Percentiles rank a stretch among this genome's conserved stretches.
These are phyloP conservation scores for Gracilaria domingensis DNA, from an alignment of 23 red algal species.

Conservation along the genomic window DNA sequence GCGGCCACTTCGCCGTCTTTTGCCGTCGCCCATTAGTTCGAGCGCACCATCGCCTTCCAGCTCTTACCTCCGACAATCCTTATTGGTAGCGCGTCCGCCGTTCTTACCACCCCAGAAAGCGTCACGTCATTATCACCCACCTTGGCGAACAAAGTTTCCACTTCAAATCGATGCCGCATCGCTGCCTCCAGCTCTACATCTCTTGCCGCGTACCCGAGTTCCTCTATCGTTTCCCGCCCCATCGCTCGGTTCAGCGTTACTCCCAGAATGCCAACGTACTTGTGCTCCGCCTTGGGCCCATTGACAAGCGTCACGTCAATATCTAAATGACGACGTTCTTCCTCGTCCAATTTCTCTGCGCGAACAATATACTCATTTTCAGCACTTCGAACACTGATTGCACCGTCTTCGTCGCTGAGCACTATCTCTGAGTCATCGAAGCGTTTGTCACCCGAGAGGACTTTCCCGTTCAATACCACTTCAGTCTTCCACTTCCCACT, in stretches of 20 bases:
- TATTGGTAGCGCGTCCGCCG: neutral
- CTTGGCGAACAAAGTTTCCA: slow-evolving; percentile 6
- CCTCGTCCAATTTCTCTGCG: neutral
- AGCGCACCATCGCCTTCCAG: neutral
- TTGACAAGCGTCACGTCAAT: slow-evolving; percentile 9
- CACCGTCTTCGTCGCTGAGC: neutral
- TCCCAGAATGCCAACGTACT: slow-evolving; percentile 17
- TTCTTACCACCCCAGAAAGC: slow-evolving; percentile 16
- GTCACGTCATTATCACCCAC: neutral
- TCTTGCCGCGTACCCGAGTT: neutral
- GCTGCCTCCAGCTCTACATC: slow-evolving; percentile 7
- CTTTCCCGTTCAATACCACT: slow-evolving; percentile 6
- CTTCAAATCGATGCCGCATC: slow-evolving; percentile 18
- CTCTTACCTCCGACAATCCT: neutral
- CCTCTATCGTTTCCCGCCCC: slow-evolving; percentile 8
- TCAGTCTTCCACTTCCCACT: slow-evolving; percentile 1
- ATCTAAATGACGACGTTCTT: slow-evolving; percentile 22
- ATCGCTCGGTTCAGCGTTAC: slow-evolving; percentile 30
- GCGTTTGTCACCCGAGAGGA: neutral
- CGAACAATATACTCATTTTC: neutral
- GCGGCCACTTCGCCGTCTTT: too few relatives aligned
- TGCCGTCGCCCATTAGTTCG: neutral
- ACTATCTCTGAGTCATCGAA: neutral
- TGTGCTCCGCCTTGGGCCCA: neutral
- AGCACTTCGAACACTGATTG: neutral